Conservation (phyloP, 257 asterid species). For the Ocimum tenuiflorum region DNA sequence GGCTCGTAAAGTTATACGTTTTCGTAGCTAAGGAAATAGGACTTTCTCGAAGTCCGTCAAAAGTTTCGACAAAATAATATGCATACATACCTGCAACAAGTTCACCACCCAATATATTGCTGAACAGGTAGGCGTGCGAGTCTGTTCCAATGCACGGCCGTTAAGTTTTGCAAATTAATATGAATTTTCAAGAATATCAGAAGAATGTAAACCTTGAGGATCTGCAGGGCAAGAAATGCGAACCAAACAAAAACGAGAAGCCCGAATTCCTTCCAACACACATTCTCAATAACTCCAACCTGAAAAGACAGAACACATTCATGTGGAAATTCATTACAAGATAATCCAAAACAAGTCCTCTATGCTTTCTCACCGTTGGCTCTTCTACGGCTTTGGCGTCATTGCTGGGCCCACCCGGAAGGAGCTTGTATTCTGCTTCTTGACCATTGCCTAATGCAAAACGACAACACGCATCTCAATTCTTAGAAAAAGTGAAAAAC, state of each 20-base stretch:
- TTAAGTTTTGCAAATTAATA: slow-evolving; percentile 13
- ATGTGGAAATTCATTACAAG: background rate
- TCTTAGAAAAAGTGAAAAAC: slow-evolving; percentile 3
- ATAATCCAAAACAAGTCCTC: slow-evolving; percentile 1
- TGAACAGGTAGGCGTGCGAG: slow-evolving; percentile 57
- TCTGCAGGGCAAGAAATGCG: slow-evolving; percentile 65
- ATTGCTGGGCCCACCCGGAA: slow-evolving; percentile 60
- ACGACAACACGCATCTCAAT: slow-evolving; percentile 2
- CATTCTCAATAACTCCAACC: slow-evolving; percentile 74
- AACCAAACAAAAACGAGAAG: slow-evolving; percentile 85
- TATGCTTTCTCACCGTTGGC: slow-evolving; percentile 42
- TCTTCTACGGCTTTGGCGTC: slow-evolving; percentile 38
- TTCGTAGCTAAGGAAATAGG: too few species aligned
- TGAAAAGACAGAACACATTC: slow-evolving; percentile 31
- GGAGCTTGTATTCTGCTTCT: slow-evolving; percentile 71
- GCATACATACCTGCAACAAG: slow-evolving; percentile 70
- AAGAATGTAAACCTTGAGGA: slow-evolving; percentile 52
- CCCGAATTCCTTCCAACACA: slow-evolving; percentile 85
- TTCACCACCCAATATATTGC: slow-evolving; percentile 73
- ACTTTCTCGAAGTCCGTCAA: too few species aligned
- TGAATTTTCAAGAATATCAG: background rate
- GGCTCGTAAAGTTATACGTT: background rate
- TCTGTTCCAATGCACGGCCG: slow-evolving; percentile 41
- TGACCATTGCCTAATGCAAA: slow-evolving; percentile 35
- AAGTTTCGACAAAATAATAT: background rate